phyloP scores from a whole-genome alignment of 2,329 filamentous ascomycete species.

The Sodiomyces alkalinus region DNA sequence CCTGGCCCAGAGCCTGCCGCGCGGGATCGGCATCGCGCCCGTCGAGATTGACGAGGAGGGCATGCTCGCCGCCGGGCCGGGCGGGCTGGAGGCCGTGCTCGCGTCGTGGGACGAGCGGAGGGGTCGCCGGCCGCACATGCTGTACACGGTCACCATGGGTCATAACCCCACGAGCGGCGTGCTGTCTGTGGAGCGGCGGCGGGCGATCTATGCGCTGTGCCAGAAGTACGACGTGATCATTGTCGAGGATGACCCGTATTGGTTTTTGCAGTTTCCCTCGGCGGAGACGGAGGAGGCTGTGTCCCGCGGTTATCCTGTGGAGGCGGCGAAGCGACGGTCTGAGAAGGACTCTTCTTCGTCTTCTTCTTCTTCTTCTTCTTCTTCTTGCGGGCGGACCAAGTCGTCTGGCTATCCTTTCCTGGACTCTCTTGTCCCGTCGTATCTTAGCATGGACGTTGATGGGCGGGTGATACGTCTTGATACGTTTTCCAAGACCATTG shows the following conservation, averaged over 20 bases:
- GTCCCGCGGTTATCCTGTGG: slow-evolving; percentile 20
- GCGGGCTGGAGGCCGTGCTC: slow-evolving; percentile 63
- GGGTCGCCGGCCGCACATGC: slow-evolving; percentile 63
- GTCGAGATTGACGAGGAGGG: slow-evolving; percentile 67
- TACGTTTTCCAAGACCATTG: slow-evolving; percentile 87
- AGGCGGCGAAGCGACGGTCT: slow-evolving; percentile 14
- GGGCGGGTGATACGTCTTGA: slow-evolving; percentile 82
- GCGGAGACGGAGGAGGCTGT: slow-evolving; percentile 38
- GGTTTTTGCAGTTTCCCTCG: slow-evolving; percentile 81
- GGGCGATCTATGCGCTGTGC: slow-evolving; percentile 67
- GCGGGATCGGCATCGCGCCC: slow-evolving; percentile 57
- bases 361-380: too few relatives aligned
- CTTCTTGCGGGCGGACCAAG: too few relatives aligned
- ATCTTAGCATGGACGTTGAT: slow-evolving; percentile 65
- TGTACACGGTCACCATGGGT: slow-evolving; percentile 77
- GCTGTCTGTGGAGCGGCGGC: slow-evolving; percentile 56
- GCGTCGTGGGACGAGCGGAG: slow-evolving; percentile 64
- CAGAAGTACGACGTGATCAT: slow-evolving; percentile 80
- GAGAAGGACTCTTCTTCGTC: too few relatives aligned
- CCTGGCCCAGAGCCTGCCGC: slow-evolving; percentile 48
- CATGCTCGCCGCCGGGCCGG: slow-evolving; percentile 59
- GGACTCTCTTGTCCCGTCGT: slow-evolving; percentile 72
- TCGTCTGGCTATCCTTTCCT: slow-evolving; percentile 59
- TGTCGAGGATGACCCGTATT: slow-evolving; percentile 89
- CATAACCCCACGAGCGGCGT: slow-evolving; percentile 78